Evolutionary conservation across 176 grass and related monocot genomes (phyloP), one percentile per base, ranked within the genome.

Genomic region (Avena eriantha): DNA sequence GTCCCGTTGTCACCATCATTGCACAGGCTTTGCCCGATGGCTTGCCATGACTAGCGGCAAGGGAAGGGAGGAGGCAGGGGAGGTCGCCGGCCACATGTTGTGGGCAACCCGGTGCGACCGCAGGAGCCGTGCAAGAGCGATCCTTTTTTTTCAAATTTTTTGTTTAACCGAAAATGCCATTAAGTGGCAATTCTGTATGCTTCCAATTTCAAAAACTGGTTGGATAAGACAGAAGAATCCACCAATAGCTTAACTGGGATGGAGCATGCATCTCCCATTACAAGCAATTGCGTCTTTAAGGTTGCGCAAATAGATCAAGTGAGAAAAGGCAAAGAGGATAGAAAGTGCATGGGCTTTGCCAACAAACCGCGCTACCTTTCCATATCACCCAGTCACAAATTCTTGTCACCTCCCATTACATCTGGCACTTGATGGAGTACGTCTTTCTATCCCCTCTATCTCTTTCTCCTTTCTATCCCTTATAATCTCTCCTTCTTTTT

Each of bases 381-480:
- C 88, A 61, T 61, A 51, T 61, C 78, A 82, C 5, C 65, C 73
- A 56, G 82, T 83, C 84, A 65, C 72, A 73, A 46, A 86, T 81
- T 73, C 84, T 56, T 86, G 84, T 86, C 84, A 90, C 64, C 54
- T 64, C 80, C 64, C 88, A 86, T 82, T 72, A 86, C 39, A 19
- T 12, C 29, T 19, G 4, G 12, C 15, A 10, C 58, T 0, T 13
- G 13, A 5, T 64, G 4, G 34, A 22, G 65, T 39, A 19, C 3
- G 11, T 33, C 72, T 90, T 82, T 78, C 19, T 70, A 69, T 82
- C 78, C 34, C 26, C 46, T 54, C 45, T 1, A 3, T 1, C 12
- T 29, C 26, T 46, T 48, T 24, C 46, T n/a, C 26, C 50, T 73
- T 34, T 56, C 3, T 76, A 22, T 68, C 69, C 59, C 58, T 29